These are phyloP conservation scores for Knoxia roxburghii DNA, from an alignment of 257 asterid genomes.

Conservation along the genomic window DNA sequence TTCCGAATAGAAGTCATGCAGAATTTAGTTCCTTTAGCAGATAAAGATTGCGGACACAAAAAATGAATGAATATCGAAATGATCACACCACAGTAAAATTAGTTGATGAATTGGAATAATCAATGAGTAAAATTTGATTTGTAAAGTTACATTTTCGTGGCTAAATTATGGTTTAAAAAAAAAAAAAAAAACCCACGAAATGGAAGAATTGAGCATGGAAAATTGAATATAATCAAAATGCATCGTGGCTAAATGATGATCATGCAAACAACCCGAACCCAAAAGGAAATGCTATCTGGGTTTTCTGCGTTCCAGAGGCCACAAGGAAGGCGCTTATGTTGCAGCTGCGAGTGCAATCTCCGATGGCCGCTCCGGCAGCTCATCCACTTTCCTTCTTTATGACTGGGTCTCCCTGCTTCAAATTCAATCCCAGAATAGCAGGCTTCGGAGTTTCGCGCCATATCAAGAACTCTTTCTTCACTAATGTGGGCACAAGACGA, in stretches of 20 bases:
- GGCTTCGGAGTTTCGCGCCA: constrained; percentile 18
- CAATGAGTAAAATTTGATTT: too few species aligned
- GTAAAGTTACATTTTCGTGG: too few species aligned
- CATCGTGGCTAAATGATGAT: constrained; percentile 27
- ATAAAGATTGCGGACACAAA: too few species aligned
- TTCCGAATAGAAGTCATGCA: too few species aligned
- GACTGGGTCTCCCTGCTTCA: constrained; percentile 11
- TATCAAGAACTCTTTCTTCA: constrained; percentile 6
- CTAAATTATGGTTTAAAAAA: background rate
- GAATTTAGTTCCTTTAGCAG: too few species aligned
- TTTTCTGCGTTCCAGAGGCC: constrained; percentile 5
- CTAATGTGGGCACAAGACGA: background rate
- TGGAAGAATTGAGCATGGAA: background rate
- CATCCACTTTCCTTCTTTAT: constrained; percentile 14
- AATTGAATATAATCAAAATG: background rate
- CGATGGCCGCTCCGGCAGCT: constrained; percentile 17
- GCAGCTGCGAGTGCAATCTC: background rate
- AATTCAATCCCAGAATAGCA: background rate
- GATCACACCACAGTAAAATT: too few species aligned
- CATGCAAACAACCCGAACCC: constrained; percentile 20
- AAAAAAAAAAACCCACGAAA: background rate
- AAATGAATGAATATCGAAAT: too few species aligned
- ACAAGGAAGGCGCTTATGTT: constrained; percentile 5
- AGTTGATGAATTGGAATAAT: too few species aligned
- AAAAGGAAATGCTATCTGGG: background rate